Base-by-base conservation (phyloP, 208 protist species). In the Trypanosoma lewisi region DNA sequence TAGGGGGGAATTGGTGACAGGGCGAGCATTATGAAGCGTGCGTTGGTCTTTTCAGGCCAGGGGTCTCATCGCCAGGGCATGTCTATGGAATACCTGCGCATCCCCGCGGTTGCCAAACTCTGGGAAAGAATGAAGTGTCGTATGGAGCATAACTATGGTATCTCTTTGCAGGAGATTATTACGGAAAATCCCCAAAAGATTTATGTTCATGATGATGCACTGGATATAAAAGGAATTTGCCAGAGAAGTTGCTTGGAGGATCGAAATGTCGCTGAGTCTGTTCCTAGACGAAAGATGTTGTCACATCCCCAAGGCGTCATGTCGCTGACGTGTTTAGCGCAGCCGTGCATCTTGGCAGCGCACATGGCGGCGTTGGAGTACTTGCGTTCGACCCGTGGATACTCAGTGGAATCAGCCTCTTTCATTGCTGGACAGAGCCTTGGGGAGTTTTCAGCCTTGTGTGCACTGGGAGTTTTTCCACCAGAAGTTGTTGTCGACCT, bases 361-460 rank as follows among this genome's bases (percentile, higher is more conserved):
- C 87, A 96, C 19, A 60, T 96, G 48, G 27, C 63, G 31, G 51
- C 59, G 8, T 36, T 74, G 33, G 63, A 75, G 48, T 66, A 75
- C 42, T 42, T 78, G 5, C 50, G 55, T 47, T 30, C 21, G 33
- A 67, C 51, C 31, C 33, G 45, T 51, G 54, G 54, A 3, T 64
- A 66, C 36, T 62, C 52, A 11, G 51, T 65, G 0, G 81, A 76
- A 63, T 63, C 30, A 50, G 80, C 42, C 19, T n/a, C 44, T 53
- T 49, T 61, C 44, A 30, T 94, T 19, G 85, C 83, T 17, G 90
- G 90, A 5, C 90, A 96, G 60, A 96, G 90, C 58, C 65, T 96
- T n/a, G 90, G 90, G 28, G 87, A 96, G 67, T 91, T 93, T 63
- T 86, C 85, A 3, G 90, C 87, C 6, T 68, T 96, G 1, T 64